Evolutionary conservation across 2,329 filamentous ascomycete genomes (phyloP).

Genomic region (Grosmannia huntii): DNA sequence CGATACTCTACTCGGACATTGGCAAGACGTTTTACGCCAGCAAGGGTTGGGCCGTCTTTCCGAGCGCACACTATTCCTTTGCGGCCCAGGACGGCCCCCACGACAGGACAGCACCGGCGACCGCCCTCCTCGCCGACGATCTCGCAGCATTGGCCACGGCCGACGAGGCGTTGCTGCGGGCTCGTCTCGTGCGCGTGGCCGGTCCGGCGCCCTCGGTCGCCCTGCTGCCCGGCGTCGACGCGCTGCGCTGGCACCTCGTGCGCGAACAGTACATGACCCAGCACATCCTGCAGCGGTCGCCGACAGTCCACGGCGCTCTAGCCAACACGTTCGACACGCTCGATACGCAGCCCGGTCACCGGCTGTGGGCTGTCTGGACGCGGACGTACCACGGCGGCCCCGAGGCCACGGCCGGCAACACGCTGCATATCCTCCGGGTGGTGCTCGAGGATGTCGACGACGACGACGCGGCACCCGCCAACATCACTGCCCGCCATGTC

Average conservation of each 20-base stretch:
- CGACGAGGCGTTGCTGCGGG: conserved; percentile 51
- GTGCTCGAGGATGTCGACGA: conserved; percentile 46
- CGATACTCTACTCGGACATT: conserved; percentile 76
- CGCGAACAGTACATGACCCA: conserved; percentile 68
- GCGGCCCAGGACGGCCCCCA: conserved; percentile 22
- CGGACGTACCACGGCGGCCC: conserved; percentile 49
- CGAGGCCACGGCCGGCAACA: conserved; percentile 45
- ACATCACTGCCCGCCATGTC: conserved; percentile 20
- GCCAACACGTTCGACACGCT: conserved; percentile 8
- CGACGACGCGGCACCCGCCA: conserved; percentile 25
- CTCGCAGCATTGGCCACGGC: conserved; percentile 47
- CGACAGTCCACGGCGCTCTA: conserved; percentile 58
- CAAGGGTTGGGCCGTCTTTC: conserved; percentile 64
- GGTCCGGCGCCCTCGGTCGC: conserved; percentile 24
- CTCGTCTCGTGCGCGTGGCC: conserved; percentile 27
- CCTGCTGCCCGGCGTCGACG: conserved; percentile 53
- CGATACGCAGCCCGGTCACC: conserved; percentile 22
- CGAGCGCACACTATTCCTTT: conserved; percentile 60
- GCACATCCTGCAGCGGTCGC: conserved; percentile 43
- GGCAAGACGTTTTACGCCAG: conserved; percentile 70
- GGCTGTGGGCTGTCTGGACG: conserved; percentile 66
- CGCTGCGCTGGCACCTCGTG: conserved; percentile 64
- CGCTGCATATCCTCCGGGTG: conserved; percentile 55
- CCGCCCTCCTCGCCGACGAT: conserved; percentile 43
- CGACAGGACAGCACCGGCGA: too few relatives aligned